Evolutionary conservation across 768 basidiomycete species (phyloP).

Genomic region (Boletus reticuloceps): DNA sequence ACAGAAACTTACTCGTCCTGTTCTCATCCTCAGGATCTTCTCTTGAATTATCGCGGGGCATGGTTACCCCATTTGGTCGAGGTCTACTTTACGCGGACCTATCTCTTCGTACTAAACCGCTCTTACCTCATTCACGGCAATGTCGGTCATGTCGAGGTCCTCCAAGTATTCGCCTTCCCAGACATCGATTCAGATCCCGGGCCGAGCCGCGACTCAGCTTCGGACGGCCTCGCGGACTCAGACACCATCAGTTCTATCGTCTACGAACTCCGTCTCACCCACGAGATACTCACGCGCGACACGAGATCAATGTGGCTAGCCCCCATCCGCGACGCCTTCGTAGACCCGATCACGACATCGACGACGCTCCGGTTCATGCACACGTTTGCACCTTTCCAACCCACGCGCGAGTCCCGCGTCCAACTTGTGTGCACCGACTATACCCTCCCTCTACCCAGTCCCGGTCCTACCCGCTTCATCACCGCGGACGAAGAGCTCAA

Average conservation of each 20-base stretch:
- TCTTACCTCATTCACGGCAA: constrained; percentile 10
- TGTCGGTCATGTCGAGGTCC: constrained; percentile 11
- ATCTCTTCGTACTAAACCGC: constrained; percentile 16
- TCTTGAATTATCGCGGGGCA: constrained; percentile 15
- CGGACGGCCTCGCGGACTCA: not conserved
- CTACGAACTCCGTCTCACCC: constrained; percentile 19
- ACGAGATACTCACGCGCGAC: constrained; percentile 13
- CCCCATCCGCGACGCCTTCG: constrained; percentile 11
- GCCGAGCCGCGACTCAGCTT: not conserved
- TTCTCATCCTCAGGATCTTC: constrained; percentile 6
- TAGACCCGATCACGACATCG: constrained; percentile 7
- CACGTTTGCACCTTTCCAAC: not conserved
- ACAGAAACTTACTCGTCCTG: not conserved
- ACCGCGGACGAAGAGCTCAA: not conserved
- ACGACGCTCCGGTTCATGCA: constrained; percentile 25
- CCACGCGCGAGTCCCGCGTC: not conserved
- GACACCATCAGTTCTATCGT: not conserved
- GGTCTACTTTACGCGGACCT: constrained; percentile 12
- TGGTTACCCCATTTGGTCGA: constrained; percentile 21
- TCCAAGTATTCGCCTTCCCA: constrained; percentile 22
- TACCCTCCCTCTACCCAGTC: not conserved
- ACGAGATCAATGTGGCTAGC: constrained; percentile 7
- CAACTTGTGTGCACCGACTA: constrained; percentile 19
- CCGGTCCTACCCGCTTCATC: not conserved
- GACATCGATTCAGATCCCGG: not conserved